Evolutionary conservation across 768 basidiomycete species (phyloP).

Genomic region (Serendipita vermifera): DNA sequence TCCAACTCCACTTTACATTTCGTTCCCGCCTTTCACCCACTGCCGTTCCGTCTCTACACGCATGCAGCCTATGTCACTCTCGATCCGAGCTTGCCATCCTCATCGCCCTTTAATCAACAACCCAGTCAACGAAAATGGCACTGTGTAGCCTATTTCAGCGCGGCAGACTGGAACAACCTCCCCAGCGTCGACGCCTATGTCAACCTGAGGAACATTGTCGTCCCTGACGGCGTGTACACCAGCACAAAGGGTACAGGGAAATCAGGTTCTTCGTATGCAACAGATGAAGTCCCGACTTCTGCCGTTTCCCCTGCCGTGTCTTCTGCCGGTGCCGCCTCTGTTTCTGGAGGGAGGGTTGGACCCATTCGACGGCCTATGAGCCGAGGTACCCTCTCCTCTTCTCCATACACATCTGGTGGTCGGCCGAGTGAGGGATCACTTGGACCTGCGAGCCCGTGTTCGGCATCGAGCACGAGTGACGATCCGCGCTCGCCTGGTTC

Average conservation of each 20-base stretch:
- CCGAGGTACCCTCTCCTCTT: background rate
- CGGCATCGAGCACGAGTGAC: background rate
- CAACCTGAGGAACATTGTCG: conserved; percentile 51
- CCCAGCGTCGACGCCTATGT: conserved; percentile 66
- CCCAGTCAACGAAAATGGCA: conserved; percentile 50
- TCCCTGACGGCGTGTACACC: conserved; percentile 58
- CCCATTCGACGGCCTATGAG: background rate
- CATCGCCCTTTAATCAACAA: background rate
- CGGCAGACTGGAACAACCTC: conserved; percentile 45
- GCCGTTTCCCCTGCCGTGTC: background rate
- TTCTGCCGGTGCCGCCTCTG: background rate
- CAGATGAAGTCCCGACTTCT: background rate
- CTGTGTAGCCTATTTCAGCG: conserved; percentile 66
- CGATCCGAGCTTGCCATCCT: background rate
- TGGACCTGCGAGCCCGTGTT: background rate
- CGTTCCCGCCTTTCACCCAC: background rate
- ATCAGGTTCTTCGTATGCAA: background rate
- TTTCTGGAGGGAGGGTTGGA: background rate
- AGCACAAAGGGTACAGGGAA: conserved; percentile 42
- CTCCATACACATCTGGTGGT: background rate
- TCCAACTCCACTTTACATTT: background rate
- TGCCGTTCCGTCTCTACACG: background rate
- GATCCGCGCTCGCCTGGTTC: background rate
- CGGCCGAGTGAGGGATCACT: background rate
- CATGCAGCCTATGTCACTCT: too few species aligned